Evolutionary conservation across 805 yeast species (phyloP).

Genomic region (Isabelozyma gotoi): DNA sequence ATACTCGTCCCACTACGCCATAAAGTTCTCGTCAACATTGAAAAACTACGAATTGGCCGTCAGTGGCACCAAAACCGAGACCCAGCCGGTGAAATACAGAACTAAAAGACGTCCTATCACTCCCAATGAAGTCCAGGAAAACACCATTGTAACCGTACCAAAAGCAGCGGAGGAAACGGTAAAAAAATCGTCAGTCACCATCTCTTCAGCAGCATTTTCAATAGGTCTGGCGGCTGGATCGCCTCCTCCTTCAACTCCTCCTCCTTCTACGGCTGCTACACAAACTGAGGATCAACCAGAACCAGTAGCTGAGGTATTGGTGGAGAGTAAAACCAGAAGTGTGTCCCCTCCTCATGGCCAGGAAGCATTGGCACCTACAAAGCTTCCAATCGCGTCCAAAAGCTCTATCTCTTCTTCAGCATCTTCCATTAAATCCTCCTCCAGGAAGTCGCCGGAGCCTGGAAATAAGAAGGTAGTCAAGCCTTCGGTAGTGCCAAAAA

Average conservation of each 20-base stretch:
- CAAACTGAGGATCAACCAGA: not conserved
- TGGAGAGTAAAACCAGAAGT: not conserved
- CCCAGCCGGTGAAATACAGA: slow-evolving; percentile 31
- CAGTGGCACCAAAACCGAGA: slow-evolving; percentile 29
- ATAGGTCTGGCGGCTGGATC: too few relatives aligned
- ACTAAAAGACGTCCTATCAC: slow-evolving; percentile 30
- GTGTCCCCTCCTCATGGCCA: not conserved
- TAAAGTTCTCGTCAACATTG: slow-evolving; percentile 13
- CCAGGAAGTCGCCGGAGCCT: not conserved
- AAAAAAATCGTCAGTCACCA: not conserved
- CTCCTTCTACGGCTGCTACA: not conserved
- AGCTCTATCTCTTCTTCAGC: not conserved
- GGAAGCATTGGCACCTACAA: too few relatives aligned
- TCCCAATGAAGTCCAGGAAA: slow-evolving; percentile 36
- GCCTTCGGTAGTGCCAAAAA: slow-evolving; percentile 14
- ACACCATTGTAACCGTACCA: slow-evolving; percentile 2
- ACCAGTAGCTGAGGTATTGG: too few relatives aligned
- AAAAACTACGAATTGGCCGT: slow-evolving; percentile 33
- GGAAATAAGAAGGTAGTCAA: not conserved
- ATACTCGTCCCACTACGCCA: slow-evolving; percentile 35
- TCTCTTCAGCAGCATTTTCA: too few relatives aligned
- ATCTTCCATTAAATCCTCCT: not conserved
- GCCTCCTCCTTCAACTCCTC: not conserved
- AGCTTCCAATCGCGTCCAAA: too few relatives aligned
- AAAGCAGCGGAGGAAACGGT: not conserved